Percentiles rank a stretch among this genome's conserved stretches.
phyloP scores from a whole-genome alignment of 164 flowering plant species.

The Platanus orientalis region DNA sequence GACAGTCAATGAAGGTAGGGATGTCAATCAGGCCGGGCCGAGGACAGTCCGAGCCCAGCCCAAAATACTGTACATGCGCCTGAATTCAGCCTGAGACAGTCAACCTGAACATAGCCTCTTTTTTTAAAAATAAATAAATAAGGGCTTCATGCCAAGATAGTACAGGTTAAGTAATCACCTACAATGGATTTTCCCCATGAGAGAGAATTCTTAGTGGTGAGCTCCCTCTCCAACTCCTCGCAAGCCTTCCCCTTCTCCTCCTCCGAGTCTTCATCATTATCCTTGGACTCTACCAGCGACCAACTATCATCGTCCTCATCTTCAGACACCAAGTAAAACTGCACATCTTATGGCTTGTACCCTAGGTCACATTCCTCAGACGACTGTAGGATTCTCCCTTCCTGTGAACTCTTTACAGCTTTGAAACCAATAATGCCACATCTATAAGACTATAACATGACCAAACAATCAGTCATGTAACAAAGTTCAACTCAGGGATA shows the following conservation, averaged over 20 bases:
- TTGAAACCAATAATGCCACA: constrained; percentile 79
- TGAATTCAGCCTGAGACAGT: too few species aligned
- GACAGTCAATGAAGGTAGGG: too few species aligned
- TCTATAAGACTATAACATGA: constrained; percentile 54
- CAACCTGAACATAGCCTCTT: too few species aligned
- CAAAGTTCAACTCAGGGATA: background rate
- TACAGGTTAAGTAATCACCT: too few species aligned
- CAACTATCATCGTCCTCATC: constrained; percentile 22
- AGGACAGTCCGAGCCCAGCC: too few species aligned
- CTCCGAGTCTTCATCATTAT: constrained; percentile 39
- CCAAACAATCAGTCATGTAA: constrained; percentile 4
- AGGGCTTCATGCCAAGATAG: too few species aligned
- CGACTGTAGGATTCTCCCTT: constrained; percentile 96
- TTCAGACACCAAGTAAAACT: constrained; percentile 17
- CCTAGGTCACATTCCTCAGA: constrained; percentile 61
- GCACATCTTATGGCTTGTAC: constrained; percentile 52
- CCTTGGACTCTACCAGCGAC: constrained; percentile 30
- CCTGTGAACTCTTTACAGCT: constrained; percentile 94
- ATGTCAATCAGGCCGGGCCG: too few species aligned
- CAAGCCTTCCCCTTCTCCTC: constrained; percentile 68
- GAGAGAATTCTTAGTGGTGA: too few species aligned
- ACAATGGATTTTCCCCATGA: too few species aligned
- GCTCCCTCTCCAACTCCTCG: constrained; percentile 75
- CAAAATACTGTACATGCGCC: too few species aligned
- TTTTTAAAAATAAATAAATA: too few species aligned